Conservation (phyloP, 208 protist species). For the Wallacemonas rigidus region DNA sequence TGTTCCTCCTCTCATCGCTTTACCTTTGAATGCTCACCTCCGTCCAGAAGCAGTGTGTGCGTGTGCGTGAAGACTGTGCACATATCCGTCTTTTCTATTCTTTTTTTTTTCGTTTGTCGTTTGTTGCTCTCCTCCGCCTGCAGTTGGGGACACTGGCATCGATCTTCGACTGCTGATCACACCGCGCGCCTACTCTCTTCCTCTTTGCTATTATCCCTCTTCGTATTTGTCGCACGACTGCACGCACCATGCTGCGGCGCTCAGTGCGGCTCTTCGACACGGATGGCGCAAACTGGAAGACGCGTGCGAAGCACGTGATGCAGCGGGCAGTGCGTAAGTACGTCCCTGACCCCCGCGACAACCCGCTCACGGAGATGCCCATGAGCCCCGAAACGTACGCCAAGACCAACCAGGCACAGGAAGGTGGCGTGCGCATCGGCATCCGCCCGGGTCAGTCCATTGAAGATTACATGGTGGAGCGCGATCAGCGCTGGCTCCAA, state of each 20-base stretch:
- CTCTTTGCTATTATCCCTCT: not conserved
- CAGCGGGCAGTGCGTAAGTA: slow-evolving; percentile 70
- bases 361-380: slow-evolving; percentile 77
- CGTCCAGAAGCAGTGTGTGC: not conserved
- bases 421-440: slow-evolving; percentile 77
- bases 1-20: not conserved
- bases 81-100: not conserved
- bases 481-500: slow-evolving; percentile 72
- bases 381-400: slow-evolving; percentile 68
- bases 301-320: slow-evolving; percentile 46
- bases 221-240: not conserved
- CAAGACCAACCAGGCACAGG: slow-evolving; percentile 67
- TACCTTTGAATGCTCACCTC: not conserved
- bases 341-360: slow-evolving; percentile 82
- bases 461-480: slow-evolving; percentile 88
- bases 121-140: too few relatives aligned
- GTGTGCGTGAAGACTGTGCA: not conserved
- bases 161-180: too few relatives aligned
- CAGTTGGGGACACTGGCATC: too few relatives aligned
- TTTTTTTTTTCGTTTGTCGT: not conserved
- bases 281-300: slow-evolving; percentile 51
- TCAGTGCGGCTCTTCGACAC: not conserved
- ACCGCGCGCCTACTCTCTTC: too few relatives aligned
- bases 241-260: not conserved
- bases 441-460: slow-evolving; percentile 83